Conservation (phyloP, 164 flowering plant species). For the Berberis vulgaris region DNA sequence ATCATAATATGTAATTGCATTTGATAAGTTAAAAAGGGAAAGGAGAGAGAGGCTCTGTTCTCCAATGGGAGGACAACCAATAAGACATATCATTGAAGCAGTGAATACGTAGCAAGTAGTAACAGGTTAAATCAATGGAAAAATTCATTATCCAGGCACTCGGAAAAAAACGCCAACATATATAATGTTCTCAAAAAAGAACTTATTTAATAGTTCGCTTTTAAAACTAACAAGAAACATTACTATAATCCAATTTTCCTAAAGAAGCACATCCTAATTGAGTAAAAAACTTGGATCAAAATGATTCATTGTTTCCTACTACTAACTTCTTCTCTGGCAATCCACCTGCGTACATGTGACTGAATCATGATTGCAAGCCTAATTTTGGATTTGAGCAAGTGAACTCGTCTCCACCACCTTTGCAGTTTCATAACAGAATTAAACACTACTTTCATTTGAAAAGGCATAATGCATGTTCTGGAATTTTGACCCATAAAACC, state of each 20-base stretch:
- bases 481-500: constrained; percentile 7
- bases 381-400: constrained; percentile 22
- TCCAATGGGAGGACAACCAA: too few species aligned
- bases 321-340: constrained; percentile 32
- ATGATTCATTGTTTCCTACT: constrained; percentile 29
- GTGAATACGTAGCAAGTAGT: too few species aligned
- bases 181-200: neutral
- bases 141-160: too few species aligned
- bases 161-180: too few species aligned
- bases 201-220: neutral
- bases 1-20: too few species aligned
- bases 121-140: too few species aligned
- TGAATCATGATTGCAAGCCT: constrained; percentile 56
- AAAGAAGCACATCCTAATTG: neutral
- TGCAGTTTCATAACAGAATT: constrained; percentile 53
- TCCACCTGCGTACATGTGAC: constrained; percentile 58
- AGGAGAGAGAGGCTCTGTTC: too few species aligned
- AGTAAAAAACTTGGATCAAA: constrained; percentile 38
- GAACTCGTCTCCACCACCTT: constrained; percentile 69
- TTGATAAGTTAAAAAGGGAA: too few species aligned
- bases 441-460: constrained; percentile 22
- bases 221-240: neutral
- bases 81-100: too few species aligned
- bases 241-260: neutral
- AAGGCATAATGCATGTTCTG: constrained; percentile 12